Conservation (phyloP, 345 rosid genomes). For the Eucalyptus guilfoylei region DNA sequence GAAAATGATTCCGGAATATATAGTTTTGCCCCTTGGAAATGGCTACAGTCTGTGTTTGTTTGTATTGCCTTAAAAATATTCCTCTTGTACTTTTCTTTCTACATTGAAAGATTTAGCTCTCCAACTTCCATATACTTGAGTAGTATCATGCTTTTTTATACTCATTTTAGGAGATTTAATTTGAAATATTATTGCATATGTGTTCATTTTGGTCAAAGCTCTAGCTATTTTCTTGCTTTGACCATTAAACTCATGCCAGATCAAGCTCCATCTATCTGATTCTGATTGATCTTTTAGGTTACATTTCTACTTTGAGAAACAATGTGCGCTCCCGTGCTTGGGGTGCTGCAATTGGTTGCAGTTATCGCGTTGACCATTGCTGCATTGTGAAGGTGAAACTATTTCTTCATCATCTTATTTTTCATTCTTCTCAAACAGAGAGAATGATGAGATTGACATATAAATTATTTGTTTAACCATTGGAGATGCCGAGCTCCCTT, state of each 20-base stretch:
- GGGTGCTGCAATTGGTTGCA: conserved; percentile 99
- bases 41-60: not conserved
- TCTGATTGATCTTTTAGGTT: conserved; percentile 29
- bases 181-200: not conserved
- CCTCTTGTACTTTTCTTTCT: not conserved
- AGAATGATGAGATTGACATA: not conserved
- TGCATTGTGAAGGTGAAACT: conserved; percentile 88
- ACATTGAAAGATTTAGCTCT: not conserved
- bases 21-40: not conserved
- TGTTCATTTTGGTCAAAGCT: not conserved
- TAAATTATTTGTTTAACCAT: not conserved
- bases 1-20: not conserved
- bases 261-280: not conserved
- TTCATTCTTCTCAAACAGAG: not conserved
- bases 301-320: conserved; percentile 88
- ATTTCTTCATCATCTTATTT: not conserved
- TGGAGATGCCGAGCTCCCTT: not conserved
- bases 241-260: not conserved
- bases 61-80: not conserved
- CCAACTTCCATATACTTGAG: not conserved
- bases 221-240: not conserved
- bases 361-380: conserved; percentile 91
- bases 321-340: conserved; percentile 99
- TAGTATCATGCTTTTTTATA: not conserved
- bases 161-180: not conserved